These are phyloP conservation scores for Sclerospora graminicola DNA, from an alignment of 352 stramenopile genomes.

Conservation along the genomic window DNA sequence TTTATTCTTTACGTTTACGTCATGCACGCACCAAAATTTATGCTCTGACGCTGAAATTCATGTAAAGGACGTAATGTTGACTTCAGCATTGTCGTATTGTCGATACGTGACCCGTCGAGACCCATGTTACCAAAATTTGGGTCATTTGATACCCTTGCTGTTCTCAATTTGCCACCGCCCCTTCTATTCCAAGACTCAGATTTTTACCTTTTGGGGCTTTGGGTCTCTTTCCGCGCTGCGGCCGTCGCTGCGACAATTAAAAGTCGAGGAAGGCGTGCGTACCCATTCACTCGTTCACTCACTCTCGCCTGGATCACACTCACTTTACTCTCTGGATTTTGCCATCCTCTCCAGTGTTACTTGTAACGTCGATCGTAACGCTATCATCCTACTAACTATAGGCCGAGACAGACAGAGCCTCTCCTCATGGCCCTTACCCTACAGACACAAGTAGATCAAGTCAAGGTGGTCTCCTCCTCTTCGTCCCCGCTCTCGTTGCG, in stretches of 20 bases:
- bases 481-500: slow-evolving; percentile 15
- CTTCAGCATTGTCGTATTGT: too few relatives aligned
- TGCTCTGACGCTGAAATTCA: too few relatives aligned
- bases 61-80: too few relatives aligned
- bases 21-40: too few relatives aligned
- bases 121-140: too few relatives aligned
- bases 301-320: too few relatives aligned
- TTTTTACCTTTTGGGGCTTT: background rate
- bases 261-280: too few relatives aligned
- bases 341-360: background rate
- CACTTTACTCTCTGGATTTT: background rate
- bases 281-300: too few relatives aligned
- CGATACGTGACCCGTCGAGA: too few relatives aligned
- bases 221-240: background rate
- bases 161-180: background rate
- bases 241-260: background rate
- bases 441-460: slow-evolving; percentile 18
- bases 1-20: too few relatives aligned
- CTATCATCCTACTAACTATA: background rate
- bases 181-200: background rate
- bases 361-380: slow-evolving; percentile 1
- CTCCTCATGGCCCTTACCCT: slow-evolving; percentile 23
- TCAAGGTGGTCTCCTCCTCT: slow-evolving; percentile 16
- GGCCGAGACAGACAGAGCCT: background rate
- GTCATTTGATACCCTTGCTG: too few relatives aligned